Percentiles rank a stretch among this genome's conserved stretches.
phyloP scores from a whole-genome alignment of 371 early-diverging fungal species.

The Amoeboaphelidium occidentale region DNA sequence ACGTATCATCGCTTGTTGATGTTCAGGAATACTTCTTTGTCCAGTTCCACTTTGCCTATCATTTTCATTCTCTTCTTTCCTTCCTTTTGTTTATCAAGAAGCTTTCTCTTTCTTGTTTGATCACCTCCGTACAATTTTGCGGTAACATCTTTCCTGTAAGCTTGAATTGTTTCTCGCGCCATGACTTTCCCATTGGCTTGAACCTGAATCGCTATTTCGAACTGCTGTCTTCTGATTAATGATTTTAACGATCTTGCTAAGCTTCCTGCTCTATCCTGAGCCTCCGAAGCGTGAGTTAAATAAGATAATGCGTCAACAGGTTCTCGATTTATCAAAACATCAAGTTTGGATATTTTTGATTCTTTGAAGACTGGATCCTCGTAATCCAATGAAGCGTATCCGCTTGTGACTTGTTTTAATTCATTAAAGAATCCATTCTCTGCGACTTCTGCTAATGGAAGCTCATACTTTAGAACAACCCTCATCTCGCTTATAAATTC shows the following conservation, averaged over 20 bases:
- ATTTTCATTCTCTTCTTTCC: constrained; percentile 63
- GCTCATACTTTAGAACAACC: constrained; percentile 55
- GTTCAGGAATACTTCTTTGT: constrained; percentile 4
- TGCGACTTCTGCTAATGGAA: constrained; percentile 80
- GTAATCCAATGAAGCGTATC: constrained; percentile 59
- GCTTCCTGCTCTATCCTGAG: constrained; percentile 43
- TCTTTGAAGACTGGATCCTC: constrained; percentile 71
- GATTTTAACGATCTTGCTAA: constrained; percentile 54
- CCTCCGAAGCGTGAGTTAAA: constrained; percentile 51
- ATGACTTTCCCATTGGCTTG: constrained; percentile 52
- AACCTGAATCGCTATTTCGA: constrained; percentile 80
- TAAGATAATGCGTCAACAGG: constrained; percentile 79
- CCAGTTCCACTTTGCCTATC: constrained; percentile 5
- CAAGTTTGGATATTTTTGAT: constrained; percentile 60
- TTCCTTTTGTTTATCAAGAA: constrained; percentile 64
- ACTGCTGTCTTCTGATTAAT: constrained; percentile 56
- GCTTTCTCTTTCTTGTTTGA: constrained; percentile 74
- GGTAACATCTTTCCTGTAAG: constrained; percentile 74
- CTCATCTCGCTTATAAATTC: constrained; percentile 3
- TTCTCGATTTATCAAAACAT: constrained; percentile 62
- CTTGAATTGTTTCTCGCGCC: constrained; percentile 58
- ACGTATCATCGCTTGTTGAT: background rate
- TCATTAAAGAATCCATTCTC: constrained; percentile 70
- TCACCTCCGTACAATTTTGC: constrained; percentile 90
- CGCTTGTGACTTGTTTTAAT: constrained; percentile 67